Conservation (phyloP, 2,329 filamentous ascomycete species). For the Emergomyces africanus region DNA sequence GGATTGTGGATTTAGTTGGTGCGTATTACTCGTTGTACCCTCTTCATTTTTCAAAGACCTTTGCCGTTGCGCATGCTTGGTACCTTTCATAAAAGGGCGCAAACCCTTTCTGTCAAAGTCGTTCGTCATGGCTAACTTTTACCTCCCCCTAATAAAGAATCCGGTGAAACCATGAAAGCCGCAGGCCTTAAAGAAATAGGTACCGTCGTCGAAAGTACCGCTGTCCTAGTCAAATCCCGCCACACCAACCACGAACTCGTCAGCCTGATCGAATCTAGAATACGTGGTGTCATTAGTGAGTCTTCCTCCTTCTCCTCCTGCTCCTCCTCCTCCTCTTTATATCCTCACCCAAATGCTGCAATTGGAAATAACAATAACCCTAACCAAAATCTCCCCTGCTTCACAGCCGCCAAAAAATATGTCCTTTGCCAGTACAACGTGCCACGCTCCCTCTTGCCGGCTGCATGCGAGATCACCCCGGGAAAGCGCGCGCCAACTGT, state of each 20-base stretch:
- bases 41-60: neutral
- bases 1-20: conserved; percentile 96
- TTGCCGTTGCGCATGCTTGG: neutral
- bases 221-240: conserved; percentile 85
- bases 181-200: conserved; percentile 89
- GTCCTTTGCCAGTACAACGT: conserved; percentile 97
- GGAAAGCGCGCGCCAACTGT: conserved; percentile 89
- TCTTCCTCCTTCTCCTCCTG: no score
- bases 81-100: neutral
- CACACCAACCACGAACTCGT: conserved; percentile 70
- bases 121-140: conserved; percentile 5
- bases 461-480: conserved; percentile 67
- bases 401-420: conserved; percentile 66
- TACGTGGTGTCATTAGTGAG: conserved; percentile 76
- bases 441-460: conserved; percentile 52
- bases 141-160: conserved; percentile 53
- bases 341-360: neutral
- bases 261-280: conserved; percentile 71
- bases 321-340: conserved; percentile 5
- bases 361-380: neutral
- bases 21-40: conserved; percentile 28
- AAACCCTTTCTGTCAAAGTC: neutral
- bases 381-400: neutral
- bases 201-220: conserved; percentile 77
- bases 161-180: conserved; percentile 94